Conservation (phyloP, 2,329 filamentous ascomycete genomes). For the Penicillium hesseltinei region DNA sequence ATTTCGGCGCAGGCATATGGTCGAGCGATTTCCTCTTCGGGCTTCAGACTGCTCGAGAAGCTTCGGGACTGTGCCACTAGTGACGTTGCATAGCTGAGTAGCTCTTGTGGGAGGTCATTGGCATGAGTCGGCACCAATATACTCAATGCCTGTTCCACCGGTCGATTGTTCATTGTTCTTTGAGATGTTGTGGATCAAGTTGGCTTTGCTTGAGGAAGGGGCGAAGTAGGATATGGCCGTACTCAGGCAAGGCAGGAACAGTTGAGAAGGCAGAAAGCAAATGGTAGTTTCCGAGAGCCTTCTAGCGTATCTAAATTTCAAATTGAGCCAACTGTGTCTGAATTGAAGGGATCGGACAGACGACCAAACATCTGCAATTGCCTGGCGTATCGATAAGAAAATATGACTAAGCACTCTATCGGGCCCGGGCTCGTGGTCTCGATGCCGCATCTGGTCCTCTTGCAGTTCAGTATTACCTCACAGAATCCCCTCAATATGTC, state of each 20-base stretch:
- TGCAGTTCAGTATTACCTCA: not conserved
- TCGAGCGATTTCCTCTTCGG: conserved; percentile 84
- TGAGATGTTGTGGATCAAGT: not conserved
- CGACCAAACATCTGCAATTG: conserved; percentile 6
- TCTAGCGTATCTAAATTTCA: not conserved
- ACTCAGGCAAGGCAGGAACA: not conserved
- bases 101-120: conserved; percentile 63
- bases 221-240: not conserved
- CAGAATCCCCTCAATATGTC: conserved; percentile 26
- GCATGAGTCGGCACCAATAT: conserved; percentile 72
- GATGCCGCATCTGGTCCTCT: conserved; percentile 8
- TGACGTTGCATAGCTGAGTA: conserved; percentile 69
- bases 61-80: conserved; percentile 77
- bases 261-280: no score
- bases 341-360: not conserved
- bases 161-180: conserved; percentile 63
- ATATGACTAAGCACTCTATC: conserved; percentile 21
- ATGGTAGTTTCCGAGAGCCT: not conserved
- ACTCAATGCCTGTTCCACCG: conserved; percentile 70
- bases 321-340: not conserved
- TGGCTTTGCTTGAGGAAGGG: not conserved
- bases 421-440: not conserved
- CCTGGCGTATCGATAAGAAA: conserved; percentile 8
- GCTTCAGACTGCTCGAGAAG: conserved; percentile 72
- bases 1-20: conserved; percentile 83